These are phyloP conservation scores for Claviceps digitariae DNA, from an alignment of 2,329 filamentous ascomycete genomes.

Conservation along the genomic window DNA sequence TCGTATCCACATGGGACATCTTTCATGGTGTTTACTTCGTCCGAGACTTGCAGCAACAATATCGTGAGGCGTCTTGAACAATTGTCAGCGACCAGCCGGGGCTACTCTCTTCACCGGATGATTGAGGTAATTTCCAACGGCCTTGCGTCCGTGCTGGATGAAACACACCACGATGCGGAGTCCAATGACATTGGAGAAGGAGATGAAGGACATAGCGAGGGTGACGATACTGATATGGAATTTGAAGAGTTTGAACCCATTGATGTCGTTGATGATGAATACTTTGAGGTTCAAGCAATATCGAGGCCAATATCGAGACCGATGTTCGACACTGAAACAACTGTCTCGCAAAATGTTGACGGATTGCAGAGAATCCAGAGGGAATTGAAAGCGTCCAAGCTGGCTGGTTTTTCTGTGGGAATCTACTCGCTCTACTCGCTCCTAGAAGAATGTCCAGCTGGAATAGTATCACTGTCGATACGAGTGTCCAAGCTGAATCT, in stretches of 20 bases:
- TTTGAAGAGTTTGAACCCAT: neutral
- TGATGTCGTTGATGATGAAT: constrained; percentile 1
- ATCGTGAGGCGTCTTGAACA: constrained; percentile 32
- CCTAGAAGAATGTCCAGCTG: constrained; percentile 26
- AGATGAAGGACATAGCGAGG: neutral
- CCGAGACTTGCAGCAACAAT: constrained; percentile 14
- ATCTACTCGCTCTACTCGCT: constrained; percentile 42
- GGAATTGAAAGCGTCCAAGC: constrained; percentile 39
- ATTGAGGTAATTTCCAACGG: constrained; percentile 2
- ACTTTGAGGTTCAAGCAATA: constrained; percentile 2
- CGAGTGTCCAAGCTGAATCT: constrained; percentile 57
- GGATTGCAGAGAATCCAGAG: constrained; percentile 2
- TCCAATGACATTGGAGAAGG: neutral
- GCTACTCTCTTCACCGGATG: constrained; percentile 3
- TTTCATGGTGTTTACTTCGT: constrained; percentile 31
- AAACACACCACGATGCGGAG: neutral
- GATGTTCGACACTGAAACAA: neutral
- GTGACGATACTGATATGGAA: neutral
- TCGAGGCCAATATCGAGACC: neutral
- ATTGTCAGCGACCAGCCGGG: constrained; percentile 16
- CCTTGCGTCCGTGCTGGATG: neutral
- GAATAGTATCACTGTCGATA: constrained; percentile 51
- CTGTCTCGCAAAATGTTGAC: neutral
- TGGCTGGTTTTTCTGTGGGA: constrained; percentile 58
- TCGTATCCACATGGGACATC: constrained; percentile 24